Conservation (phyloP, 2,329 filamentous ascomycete genomes). For the Sclerotinia subarctica region DNA sequence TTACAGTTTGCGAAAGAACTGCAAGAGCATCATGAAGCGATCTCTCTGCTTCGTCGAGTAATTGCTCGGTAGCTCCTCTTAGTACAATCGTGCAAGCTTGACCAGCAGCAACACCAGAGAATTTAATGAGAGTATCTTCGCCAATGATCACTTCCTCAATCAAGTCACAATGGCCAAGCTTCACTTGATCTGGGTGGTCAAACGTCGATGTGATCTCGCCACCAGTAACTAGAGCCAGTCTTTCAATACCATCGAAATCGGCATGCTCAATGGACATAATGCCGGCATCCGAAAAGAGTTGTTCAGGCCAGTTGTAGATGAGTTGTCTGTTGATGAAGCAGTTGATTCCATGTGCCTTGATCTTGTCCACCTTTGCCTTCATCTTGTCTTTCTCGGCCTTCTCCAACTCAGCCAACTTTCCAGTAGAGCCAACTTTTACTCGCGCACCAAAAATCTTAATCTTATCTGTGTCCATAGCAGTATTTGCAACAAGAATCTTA, state of each 20-base stretch:
- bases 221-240: conserved; percentile 89
- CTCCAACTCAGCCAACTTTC: conserved; percentile 96
- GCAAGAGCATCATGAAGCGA: conserved; percentile 94
- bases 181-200: conserved; percentile 95
- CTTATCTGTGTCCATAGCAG: conserved; percentile 99
- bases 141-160: conserved; percentile 99
- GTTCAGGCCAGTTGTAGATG: conserved; percentile 99
- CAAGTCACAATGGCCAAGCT: conserved; percentile 89
- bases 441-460: conserved; percentile 98
- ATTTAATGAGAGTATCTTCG: conserved; percentile 95
- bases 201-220: conserved; percentile 98
- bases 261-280: conserved; percentile 99
- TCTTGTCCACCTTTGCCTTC: conserved; percentile 98
- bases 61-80: conserved; percentile 91
- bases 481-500: conserved; percentile 97
- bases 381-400: conserved; percentile 99
- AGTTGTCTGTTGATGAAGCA: conserved; percentile 99
- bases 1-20: conserved; percentile 93
- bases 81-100: conserved; percentile 96
- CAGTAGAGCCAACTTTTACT: conserved; percentile 93
- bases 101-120: conserved; percentile 91
- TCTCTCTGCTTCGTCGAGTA: conserved; percentile 94
- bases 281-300: conserved; percentile 94
- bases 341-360: conserved; percentile 98
- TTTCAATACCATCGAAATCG: conserved; percentile 97